Base-by-base conservation (phyloP, 2,329 filamentous ascomycete species). In the Neoascochyta sp. region DNA sequence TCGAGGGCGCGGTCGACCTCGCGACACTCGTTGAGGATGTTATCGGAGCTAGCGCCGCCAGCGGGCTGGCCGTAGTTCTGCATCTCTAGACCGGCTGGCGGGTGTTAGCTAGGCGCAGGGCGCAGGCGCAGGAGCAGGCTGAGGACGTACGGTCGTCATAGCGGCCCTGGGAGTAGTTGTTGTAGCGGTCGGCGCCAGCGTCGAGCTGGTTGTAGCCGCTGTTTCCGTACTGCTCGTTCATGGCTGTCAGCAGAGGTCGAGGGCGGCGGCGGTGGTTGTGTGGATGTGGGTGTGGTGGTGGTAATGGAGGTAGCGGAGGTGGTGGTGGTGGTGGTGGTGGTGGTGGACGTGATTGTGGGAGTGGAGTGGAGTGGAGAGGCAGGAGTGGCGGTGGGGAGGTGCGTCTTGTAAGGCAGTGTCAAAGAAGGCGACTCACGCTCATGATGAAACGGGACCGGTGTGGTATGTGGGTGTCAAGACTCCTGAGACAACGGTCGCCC, bases 1-100 rank as follows among this genome's bases (percentile, higher is more conserved):
- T 84, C 76, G 53, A 95, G 84, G 22, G 81, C 83, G 36, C 76
- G 71, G 60, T 88, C 83, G 59, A 95, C 83, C 24, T 86, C 80
- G 36, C 79, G 77, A 67, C 86, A 92, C 62, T 92, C 83, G 67
- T 93, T 86, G 38, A 95, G 75, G 47, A 94, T 83, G 34, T 77
- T 77, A 58, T 86, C 88, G 23, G 83, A 79, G 61, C 88, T 52
- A 23, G 50, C 52, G 43, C 45, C 50, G 35, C 39, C 47, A 11
- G 47, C 33, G 21, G 31, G 30, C 24, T 47, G 40, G 26, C 49
- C 27, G 42, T 85, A 73, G 9, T 81, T 74, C 25, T 76, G 75
- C 81, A 88, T 84, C 65, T 89, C 84, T 48, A 86, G 32, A 16
- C 32, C 78, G 27, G 45, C 57, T 60, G 47, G 12, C 22, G 15